Base-by-base conservation (phyloP, 495 filamentous ascomycete species). In the Xylaria curta region DNA sequence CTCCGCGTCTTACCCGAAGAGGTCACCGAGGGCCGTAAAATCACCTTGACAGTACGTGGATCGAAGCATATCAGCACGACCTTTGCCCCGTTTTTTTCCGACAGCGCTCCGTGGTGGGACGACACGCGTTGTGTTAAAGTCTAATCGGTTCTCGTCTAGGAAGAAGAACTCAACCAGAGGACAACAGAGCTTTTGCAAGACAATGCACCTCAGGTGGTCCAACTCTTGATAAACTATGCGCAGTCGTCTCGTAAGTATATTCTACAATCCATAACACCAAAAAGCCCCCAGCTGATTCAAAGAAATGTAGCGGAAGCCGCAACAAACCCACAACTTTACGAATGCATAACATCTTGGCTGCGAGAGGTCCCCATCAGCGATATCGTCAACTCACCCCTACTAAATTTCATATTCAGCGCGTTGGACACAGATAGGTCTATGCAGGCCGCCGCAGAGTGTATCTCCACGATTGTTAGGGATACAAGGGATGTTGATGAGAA, bases 11-110 rank as follows among this genome's bases (percentile, higher is more conserved):
- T 99, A 59, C 96, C 96, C 24, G 96, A 99, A 86, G 96, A 99
- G 88, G 97, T 99, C 80, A 98, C 93, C 62, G 96, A 98, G 86
- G 96, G 97, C 82, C 93, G 96, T 82, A 98, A 97, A 85, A 97
- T 98, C 88, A 97, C 93, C 87, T 87, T 99, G 82, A 94, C 92
- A 86, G 95, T 97, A 95, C 85, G 94, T 94, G 85, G 88, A 87
- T 85, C 87, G 86, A 88, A 77, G 54, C 42, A 74, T 61, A 68
- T 61, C 80, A 78, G 78, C 83, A 83, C 78, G 82, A 81, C 79
- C 79, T 80, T 82, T 84, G 77, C 84, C 80, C 77, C 70, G 73
- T 81, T 76, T 66, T 77, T 78, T 51, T 72, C 75, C 68, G 76
- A 72, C 76, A 77, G 63, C 68, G 66, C 76, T 80, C 75, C 79